Evolutionary conservation across 2,329 filamentous ascomycete genomes (phyloP).

Genomic region (Hymenoscyphus fructigenus): DNA sequence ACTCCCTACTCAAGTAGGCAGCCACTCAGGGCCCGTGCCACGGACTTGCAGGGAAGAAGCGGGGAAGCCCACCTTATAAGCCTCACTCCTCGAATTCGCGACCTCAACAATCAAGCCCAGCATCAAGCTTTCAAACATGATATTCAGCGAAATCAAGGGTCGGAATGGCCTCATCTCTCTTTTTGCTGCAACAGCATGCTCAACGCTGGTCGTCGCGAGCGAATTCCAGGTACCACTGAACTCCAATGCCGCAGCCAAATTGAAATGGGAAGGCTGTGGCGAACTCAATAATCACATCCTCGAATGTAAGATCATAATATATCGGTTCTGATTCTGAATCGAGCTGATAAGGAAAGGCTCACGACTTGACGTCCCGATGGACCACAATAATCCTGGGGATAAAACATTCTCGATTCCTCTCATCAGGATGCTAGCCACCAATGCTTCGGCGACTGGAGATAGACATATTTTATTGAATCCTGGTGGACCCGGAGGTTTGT

Average conservation of each 20-base stretch:
- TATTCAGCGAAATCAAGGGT: neutral
- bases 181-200: neutral
- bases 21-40: no score
- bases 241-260: neutral
- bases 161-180: neutral
- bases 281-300: slow-evolving; percentile 20
- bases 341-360: slow-evolving; percentile 13
- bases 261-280: slow-evolving; percentile 20
- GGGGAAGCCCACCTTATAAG: neutral
- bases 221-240: slow-evolving; percentile 9
- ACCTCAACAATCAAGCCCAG: neutral
- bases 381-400: slow-evolving; percentile 40
- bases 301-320: slow-evolving; percentile 15
- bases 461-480: slow-evolving; percentile 48
- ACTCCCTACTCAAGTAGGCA: no score
- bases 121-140: neutral
- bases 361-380: slow-evolving; percentile 43
- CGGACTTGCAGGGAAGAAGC: neutral
- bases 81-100: neutral
- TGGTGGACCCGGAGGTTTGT: slow-evolving; percentile 46
- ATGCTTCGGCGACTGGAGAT: slow-evolving; percentile 36
- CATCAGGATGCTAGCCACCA: slow-evolving; percentile 44
- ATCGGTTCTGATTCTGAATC: neutral
- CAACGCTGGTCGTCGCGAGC: neutral
- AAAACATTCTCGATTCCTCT: slow-evolving; percentile 47